A percentile compares a stretch with the other conserved stretches of the same genome.
phyloP scores from a whole-genome alignment of 352 stramenopile species.

The Plasmopara viticola region DNA sequence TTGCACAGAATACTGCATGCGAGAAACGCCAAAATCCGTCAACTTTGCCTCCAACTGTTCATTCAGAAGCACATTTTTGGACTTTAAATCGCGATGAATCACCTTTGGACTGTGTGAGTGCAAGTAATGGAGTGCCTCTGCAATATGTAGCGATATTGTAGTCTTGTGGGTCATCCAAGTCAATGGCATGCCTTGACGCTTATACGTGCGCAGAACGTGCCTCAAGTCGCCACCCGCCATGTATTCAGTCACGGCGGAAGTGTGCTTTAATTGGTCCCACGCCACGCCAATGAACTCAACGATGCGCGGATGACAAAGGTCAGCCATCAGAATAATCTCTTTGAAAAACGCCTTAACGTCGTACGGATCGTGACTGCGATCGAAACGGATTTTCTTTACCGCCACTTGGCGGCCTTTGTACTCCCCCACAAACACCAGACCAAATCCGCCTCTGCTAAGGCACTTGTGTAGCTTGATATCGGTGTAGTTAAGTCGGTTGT shows the following conservation, averaged over 20 bases:
- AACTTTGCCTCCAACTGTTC: slow-evolving; percentile 50
- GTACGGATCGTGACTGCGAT: slow-evolving; percentile 21
- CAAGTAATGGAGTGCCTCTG: slow-evolving; percentile 38
- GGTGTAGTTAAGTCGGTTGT: slow-evolving; percentile 38
- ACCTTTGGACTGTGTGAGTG: slow-evolving; percentile 39
- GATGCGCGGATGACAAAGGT: slow-evolving; percentile 36
- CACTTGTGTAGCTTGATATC: slow-evolving; percentile 31
- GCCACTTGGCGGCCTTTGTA: slow-evolving; percentile 30
- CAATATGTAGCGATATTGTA: slow-evolving; percentile 38
- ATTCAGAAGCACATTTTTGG: slow-evolving; percentile 27
- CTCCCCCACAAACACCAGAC: slow-evolving; percentile 35
- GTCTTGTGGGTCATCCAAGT: slow-evolving; percentile 36
- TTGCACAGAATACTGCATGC: slow-evolving; percentile 26
- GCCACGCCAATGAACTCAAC: slow-evolving; percentile 40
- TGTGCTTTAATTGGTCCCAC: slow-evolving; percentile 34
- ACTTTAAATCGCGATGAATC: slow-evolving; percentile 25
- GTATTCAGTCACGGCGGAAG: slow-evolving; percentile 41
- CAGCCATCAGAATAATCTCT: slow-evolving; percentile 36
- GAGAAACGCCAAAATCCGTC: slow-evolving; percentile 59
- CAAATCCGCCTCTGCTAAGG: slow-evolving; percentile 38
- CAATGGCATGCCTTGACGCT: slow-evolving; percentile 22
- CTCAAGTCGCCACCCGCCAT: slow-evolving; percentile 44
- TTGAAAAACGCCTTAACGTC: slow-evolving; percentile 35
- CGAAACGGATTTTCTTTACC: slow-evolving; percentile 39
- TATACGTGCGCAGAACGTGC: slow-evolving; percentile 31